Evolutionary conservation across 805 yeast genomes (phyloP).

Genomic region (Nakazawaea anatomiae): DNA sequence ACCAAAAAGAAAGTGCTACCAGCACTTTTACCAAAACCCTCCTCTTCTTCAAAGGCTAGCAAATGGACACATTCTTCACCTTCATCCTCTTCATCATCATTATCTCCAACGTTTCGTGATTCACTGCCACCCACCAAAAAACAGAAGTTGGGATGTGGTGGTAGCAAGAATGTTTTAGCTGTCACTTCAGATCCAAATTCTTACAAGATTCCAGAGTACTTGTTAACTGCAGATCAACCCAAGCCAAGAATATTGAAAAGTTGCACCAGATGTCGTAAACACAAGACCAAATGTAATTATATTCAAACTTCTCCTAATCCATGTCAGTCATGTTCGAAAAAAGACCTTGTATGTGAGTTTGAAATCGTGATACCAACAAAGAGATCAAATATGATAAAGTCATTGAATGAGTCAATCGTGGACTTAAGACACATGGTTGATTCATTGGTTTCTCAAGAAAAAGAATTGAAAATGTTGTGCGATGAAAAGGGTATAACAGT

Average conservation of each 20-base stretch:
- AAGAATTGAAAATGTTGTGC: constrained; percentile 18
- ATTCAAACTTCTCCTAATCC: constrained; percentile 43
- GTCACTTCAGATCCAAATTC: constrained; percentile 8
- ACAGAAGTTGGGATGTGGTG: neutral
- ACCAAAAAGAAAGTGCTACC: constrained; percentile 1
- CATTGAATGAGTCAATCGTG: constrained; percentile 25
- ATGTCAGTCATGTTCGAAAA: constrained; percentile 51
- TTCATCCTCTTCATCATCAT: neutral
- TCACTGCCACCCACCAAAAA: neutral
- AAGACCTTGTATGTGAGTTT: constrained; percentile 45
- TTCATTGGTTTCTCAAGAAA: constrained; percentile 20
- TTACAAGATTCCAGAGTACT: constrained; percentile 10
- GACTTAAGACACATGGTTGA: constrained; percentile 24
- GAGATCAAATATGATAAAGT: constrained; percentile 33
- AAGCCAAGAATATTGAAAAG: constrained; percentile 45
- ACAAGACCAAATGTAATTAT: constrained; percentile 64
- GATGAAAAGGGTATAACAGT: constrained; percentile 20
- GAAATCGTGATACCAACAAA: constrained; percentile 52
- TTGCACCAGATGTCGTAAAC: constrained; percentile 59
- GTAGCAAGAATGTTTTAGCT: constrained; percentile 3
- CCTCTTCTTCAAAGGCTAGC: neutral
- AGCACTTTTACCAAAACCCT: constrained; percentile 5
- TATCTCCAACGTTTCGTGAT: neutral
- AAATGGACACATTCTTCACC: neutral
- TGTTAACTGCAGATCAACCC: constrained; percentile 18